Base-by-base conservation (phyloP, 1,284 basidiomycete genomes). In the Leccinum griseonigrum region DNA sequence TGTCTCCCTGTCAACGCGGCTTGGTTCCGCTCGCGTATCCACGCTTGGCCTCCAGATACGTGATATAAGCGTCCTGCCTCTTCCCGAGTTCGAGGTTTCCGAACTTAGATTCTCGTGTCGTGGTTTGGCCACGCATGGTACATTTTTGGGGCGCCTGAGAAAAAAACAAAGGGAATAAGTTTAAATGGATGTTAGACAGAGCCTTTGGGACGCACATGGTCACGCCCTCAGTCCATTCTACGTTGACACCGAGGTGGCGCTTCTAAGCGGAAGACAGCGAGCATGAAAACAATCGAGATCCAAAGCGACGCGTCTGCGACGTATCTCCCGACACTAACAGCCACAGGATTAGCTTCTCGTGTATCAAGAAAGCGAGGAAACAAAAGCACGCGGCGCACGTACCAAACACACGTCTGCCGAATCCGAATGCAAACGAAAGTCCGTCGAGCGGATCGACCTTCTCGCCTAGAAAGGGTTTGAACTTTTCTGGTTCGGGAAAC, bases 41-140 rank as follows among this genome's bases (percentile, higher is more conserved):
- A 14, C 95, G 79, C 73, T 86, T 86, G 10, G 81, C 79, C 74
- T 95, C 93, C 13, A 95, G 78, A 78, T 89, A 87, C 1, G 84
- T 81, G 55, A 94, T 94, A 70, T 93, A 90, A 1, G 80, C 80
- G 68, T 93, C 91, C 66, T 94, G 83, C 78, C 63, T 87, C 83
- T 59, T 77, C 69, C 62, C 74, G 79, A 13, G 71, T 76, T 48
- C 72, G 76, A 14, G 73, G 66, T 63, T 51, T 70, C 66, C 1
- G 38, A 29, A 46, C 1, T 66, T 46, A 58, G 1, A 34, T 48
- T 36, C 36, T 60, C n/a, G 40, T 22, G 46, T 22, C 46, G 46
- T 48, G 46, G 18, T 22, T 22, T 48, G 22, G 46, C 22, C 22
- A 48, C 46, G 11, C 66, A 69, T 10, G 58, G 61, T 18, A 72